Conservation (phyloP, 2,329 filamentous ascomycete species). For the Colletotrichum sp. region DNA sequence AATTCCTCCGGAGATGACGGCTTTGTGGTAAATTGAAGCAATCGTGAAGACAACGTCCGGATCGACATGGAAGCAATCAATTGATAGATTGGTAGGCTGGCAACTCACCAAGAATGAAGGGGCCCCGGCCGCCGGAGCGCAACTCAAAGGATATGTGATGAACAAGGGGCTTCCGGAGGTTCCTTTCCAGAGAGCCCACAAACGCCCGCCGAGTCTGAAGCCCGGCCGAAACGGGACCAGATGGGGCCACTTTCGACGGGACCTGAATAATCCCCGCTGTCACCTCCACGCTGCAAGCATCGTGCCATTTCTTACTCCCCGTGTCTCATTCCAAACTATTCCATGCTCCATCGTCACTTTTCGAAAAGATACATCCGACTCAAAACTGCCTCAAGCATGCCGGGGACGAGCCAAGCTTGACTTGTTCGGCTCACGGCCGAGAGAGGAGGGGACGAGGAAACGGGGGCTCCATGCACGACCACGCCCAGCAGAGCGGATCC, state of each 20-base stretch:
- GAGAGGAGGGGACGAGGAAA: background rate
- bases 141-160: background rate
- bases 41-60: background rate
- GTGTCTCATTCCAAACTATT: background rate
- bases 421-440: slow-evolving; percentile 2
- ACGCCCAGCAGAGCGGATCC: background rate
- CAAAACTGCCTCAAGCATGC: background rate
- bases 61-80: background rate
- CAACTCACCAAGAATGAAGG: background rate
- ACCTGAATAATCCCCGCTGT: background rate
- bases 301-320: background rate
- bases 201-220: background rate
- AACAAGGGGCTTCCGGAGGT: background rate
- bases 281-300: slow-evolving; percentile 7
- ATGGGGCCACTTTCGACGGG: background rate
- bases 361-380: background rate
- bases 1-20: background rate
- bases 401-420: background rate
- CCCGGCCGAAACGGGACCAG: background rate
- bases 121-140: background rate
- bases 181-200: background rate
- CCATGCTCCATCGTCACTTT: background rate
- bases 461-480: background rate
- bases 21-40: background rate
- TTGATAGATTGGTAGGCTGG: background rate